Percentiles rank a stretch among this genome's conserved stretches.
Conservation (phyloP, 257 asterid genomes). For the Nicotiana undulata region DNA sequence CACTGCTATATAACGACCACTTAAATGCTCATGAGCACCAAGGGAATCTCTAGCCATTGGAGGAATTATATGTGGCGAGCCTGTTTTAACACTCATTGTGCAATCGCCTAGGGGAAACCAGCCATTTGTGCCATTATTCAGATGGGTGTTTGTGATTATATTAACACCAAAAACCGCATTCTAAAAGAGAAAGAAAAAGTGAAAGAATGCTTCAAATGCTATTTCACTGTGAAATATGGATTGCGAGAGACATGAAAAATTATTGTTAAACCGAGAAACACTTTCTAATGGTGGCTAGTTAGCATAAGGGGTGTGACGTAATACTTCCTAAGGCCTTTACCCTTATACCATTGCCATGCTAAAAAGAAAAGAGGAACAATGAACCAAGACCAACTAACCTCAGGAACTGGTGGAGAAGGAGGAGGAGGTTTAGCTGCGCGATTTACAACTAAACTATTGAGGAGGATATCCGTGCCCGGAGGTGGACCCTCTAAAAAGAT, state of each 20-base stretch:
- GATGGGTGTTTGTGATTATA: slow-evolving; percentile 61
- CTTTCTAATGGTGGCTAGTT: neutral
- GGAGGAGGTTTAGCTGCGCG: slow-evolving; percentile 72
- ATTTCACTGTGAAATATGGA: neutral
- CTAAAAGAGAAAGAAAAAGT: slow-evolving; percentile 28
- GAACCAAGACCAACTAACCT: slow-evolving; percentile 34
- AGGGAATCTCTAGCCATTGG: slow-evolving; percentile 79
- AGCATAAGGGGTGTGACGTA: neutral
- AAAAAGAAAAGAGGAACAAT: neutral
- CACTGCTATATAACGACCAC: slow-evolving; percentile 63
- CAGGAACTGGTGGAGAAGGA: slow-evolving; percentile 49
- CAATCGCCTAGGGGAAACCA: slow-evolving; percentile 94
- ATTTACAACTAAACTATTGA: slow-evolving; percentile 52
- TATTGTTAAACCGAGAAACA: neutral
- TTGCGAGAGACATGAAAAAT: neutral
- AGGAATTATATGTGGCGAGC: slow-evolving; percentile 83
- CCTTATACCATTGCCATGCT: neutral
- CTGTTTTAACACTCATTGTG: slow-evolving; percentile 45
- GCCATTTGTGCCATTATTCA: slow-evolving; percentile 52
- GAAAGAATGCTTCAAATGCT: neutral
- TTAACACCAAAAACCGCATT: slow-evolving; percentile 58
- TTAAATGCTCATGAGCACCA: slow-evolving; percentile 56
- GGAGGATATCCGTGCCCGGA: slow-evolving; percentile 85
- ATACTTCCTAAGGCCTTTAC: neutral
- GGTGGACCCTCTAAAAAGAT: slow-evolving; percentile 87